phyloP scores from a whole-genome alignment of 78 protist species.

The Dictyostelium discoideum region DNA sequence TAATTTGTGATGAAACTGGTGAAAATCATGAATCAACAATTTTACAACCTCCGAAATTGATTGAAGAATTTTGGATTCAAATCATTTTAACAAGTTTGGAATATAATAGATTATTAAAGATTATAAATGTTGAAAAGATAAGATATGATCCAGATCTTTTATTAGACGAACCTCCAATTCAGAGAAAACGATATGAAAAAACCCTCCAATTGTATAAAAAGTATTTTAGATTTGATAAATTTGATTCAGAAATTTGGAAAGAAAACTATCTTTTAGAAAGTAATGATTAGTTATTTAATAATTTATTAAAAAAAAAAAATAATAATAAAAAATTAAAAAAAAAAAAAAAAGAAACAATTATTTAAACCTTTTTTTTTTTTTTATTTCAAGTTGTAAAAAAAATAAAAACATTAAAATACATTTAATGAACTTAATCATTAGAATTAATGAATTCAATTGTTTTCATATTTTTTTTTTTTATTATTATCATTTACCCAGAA shows the following conservation, averaged over 20 bases:
- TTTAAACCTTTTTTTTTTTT: too few relatives aligned
- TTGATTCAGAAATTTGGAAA: not conserved
- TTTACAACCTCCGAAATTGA: not conserved
- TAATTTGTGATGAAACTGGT: not conserved
- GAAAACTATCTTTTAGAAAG: not conserved
- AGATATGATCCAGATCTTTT: not conserved
- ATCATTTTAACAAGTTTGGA: not conserved
- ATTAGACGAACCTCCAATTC: not conserved
- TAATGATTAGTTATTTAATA: too few relatives aligned
- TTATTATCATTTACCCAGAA: too few relatives aligned
- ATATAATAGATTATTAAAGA: not conserved
- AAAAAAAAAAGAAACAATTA: too few relatives aligned
- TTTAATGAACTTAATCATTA: too few relatives aligned
- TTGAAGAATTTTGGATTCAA: not conserved
- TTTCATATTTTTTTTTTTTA: too few relatives aligned
- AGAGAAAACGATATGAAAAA: not conserved
- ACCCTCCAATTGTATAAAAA: not conserved
- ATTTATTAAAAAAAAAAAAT: too few relatives aligned
- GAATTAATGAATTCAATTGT: too few relatives aligned
- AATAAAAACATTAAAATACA: too few relatives aligned
- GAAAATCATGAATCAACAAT: not conserved
- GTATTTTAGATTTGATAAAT: not conserved
- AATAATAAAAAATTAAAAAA: too few relatives aligned
- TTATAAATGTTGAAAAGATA: not conserved
- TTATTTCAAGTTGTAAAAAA: too few relatives aligned